Percentiles rank a stretch among this genome's conserved stretches.
These are phyloP conservation scores for Nemania sp. DNA, from an alignment of 2,329 filamentous ascomycete species.

Conservation along the genomic window DNA sequence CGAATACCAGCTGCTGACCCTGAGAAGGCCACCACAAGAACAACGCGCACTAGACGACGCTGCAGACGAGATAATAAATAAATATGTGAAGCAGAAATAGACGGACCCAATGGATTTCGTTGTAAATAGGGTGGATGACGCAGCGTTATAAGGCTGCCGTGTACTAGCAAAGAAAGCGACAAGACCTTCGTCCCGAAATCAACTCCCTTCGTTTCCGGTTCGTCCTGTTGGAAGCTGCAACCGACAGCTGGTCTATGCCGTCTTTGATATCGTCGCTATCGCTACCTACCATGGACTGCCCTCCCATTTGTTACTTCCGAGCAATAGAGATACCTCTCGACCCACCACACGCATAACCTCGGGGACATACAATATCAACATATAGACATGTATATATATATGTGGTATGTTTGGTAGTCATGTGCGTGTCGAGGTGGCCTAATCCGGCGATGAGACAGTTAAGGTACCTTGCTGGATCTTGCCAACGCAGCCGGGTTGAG, in stretches of 20 bases:
- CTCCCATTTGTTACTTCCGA: no score
- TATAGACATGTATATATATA: no score
- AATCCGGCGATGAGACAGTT: no score
- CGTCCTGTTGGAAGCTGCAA: background rate
- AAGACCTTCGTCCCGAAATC: constrained; percentile 22
- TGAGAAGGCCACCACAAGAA: constrained; percentile 97
- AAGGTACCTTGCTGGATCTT: no score
- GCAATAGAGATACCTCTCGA: no score
- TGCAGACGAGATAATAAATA: background rate
- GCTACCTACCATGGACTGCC: no score
- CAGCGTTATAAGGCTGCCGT: constrained; percentile 30
- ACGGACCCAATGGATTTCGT: constrained; percentile 25
- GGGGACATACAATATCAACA: no score
- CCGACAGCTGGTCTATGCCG: background rate
- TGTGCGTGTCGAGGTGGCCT: no score
- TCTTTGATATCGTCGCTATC: no score
- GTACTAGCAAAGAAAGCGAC: constrained; percentile 38
- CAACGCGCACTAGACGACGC: constrained; percentile 81
- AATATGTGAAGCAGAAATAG: constrained; percentile 16
- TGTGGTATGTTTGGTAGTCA: no score
- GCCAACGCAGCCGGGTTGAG: background rate
- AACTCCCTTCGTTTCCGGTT: constrained; percentile 25
- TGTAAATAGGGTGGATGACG: constrained; percentile 40
- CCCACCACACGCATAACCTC: no score
- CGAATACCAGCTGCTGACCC: constrained; percentile 7